Conservation (phyloP, 2,329 filamentous ascomycete genomes). For the Macrophomina pseudophaseolina region DNA sequence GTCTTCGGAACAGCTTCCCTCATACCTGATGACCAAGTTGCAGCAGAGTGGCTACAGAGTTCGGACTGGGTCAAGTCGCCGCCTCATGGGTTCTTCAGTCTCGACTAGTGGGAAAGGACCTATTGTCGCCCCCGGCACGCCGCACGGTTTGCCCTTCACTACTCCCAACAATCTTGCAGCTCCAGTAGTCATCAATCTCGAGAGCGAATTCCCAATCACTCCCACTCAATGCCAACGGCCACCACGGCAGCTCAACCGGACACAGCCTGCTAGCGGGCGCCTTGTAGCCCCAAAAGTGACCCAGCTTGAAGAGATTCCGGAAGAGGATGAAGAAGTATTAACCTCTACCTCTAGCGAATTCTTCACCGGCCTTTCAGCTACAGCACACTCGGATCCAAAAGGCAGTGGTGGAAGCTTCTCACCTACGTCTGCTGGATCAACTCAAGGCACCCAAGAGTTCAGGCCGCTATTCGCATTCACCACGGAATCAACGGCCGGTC, state of each 20-base stretch:
- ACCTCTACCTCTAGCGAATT: background rate
- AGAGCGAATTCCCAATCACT: background rate
- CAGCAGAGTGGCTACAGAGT: background rate
- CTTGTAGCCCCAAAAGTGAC: background rate
- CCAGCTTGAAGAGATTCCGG: background rate
- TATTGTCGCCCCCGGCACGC: no score
- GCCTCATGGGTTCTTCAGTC: no score
- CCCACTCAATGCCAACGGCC: background rate
- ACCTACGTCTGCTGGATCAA: background rate
- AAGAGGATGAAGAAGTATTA: background rate
- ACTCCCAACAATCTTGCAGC: no score
- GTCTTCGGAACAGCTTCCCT: conserved; percentile 5
- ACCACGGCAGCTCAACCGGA: background rate
- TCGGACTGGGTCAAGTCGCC: background rate
- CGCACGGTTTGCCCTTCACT: no score
- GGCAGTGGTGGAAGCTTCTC: background rate
- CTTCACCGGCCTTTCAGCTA: background rate
- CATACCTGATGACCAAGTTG: background rate
- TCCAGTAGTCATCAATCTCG: no score
- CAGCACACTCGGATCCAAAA: background rate
- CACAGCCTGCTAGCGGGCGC: background rate
- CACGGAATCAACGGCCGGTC: background rate
- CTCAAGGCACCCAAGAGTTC: background rate
- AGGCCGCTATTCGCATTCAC: background rate
- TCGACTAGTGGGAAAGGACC: background rate